Evolutionary conservation across 2,329 filamentous ascomycete species (phyloP).

Genomic region (Arthrobotrys conoides): DNA sequence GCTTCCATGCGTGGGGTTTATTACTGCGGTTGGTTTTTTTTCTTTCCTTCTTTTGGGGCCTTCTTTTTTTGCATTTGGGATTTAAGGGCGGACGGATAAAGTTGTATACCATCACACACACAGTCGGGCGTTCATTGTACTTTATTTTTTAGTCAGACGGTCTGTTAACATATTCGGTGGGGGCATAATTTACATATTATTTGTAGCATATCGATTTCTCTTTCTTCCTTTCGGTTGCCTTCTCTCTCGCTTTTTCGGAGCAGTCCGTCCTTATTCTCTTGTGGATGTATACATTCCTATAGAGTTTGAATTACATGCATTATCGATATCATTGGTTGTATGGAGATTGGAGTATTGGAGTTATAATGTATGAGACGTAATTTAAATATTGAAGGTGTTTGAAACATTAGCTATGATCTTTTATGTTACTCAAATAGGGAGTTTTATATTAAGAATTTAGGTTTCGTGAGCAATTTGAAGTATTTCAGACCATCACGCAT

Average conservation of each 20-base stretch:
- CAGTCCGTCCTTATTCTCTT: slow-evolving; percentile 3
- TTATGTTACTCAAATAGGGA: no score
- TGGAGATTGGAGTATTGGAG: no score
- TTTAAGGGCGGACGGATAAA: slow-evolving; percentile 21
- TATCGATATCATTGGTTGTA: not conserved
- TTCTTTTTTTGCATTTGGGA: slow-evolving; percentile 15
- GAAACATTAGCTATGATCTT: no score
- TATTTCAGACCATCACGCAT: no score
- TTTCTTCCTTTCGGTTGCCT: not conserved
- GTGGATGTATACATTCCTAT: slow-evolving; percentile 16
- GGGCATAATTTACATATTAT: slow-evolving; percentile 2
- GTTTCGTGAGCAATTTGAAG: no score
- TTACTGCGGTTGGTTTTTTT: not conserved
- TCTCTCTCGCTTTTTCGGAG: not conserved
- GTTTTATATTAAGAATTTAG: no score
- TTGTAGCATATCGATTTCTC: slow-evolving; percentile 42
- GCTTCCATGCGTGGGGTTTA: not conserved
- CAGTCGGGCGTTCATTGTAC: slow-evolving; percentile 32
- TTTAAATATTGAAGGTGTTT: no score
- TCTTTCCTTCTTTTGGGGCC: no score
- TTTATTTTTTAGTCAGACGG: slow-evolving; percentile 1
- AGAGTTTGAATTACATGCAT: slow-evolving; percentile 2
- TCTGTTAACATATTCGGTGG: slow-evolving; percentile 11
- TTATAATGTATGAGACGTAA: no score
- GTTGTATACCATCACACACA: slow-evolving; percentile 31